phyloP scores from a whole-genome alignment of 495 filamentous ascomycete species.

The Aspergillus sclerotiicarbonarius region DNA sequence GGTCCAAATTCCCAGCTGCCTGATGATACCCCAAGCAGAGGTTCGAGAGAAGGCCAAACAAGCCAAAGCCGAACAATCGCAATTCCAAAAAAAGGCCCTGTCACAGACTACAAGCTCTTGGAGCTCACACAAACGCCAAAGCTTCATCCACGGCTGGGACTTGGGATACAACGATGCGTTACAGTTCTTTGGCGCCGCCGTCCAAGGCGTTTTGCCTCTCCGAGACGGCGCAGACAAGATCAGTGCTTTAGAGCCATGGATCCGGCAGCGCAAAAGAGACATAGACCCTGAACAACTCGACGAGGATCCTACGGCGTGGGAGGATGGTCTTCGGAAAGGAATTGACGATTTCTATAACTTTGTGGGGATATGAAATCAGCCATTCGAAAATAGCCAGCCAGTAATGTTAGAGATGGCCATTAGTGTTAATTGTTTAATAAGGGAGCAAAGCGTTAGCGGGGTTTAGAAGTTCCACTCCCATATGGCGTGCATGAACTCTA shows the following conservation, averaged over 20 bases:
- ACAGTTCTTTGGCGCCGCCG: conserved; percentile 42
- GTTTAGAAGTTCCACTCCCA: too few species aligned
- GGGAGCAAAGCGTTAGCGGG: too few species aligned
- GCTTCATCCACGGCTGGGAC: conserved; percentile 52
- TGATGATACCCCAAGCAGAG: conserved; percentile 30
- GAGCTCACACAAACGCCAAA: conserved; percentile 48
- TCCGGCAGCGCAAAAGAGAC: conserved; percentile 50
- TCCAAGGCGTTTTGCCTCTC: conserved; percentile 12
- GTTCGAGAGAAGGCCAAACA: conserved; percentile 14
- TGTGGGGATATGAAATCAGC: conserved; percentile 22
- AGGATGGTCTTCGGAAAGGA: conserved; percentile 50
- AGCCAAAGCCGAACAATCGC: conserved; percentile 25
- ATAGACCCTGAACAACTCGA: conserved; percentile 37
- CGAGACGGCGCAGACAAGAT: conserved; percentile 40
- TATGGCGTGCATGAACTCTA: too few species aligned
- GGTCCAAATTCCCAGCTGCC: conserved; percentile 33
- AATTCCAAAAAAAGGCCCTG: conserved; percentile 27
- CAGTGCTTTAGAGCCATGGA: conserved; percentile 53
- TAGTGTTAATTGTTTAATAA: too few species aligned
- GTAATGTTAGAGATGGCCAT: neutral
- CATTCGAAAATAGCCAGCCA: neutral
- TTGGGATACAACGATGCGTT: conserved; percentile 50
- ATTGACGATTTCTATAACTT: conserved; percentile 38
- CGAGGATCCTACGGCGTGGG: conserved; percentile 48
- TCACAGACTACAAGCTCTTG: conserved; percentile 42